These are phyloP conservation scores for Solanum pennellii DNA, from an alignment of 257 asterid genomes.

Conservation along the genomic window DNA sequence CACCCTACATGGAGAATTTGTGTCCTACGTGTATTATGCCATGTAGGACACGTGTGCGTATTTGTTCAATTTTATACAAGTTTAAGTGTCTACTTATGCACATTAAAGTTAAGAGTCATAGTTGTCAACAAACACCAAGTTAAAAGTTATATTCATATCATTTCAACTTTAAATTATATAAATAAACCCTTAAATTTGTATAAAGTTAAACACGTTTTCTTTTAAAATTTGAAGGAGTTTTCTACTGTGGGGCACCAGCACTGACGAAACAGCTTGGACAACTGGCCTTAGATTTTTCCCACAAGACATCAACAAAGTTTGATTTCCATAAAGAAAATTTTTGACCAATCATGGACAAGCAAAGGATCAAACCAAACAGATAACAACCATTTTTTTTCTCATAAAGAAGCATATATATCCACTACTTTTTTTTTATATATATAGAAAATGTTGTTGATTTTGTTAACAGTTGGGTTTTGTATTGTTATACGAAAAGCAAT, in stretches of 20 bases:
- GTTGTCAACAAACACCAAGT: no score
- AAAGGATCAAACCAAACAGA: neutral
- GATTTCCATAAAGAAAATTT: constrained; percentile 65
- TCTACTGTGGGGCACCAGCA: constrained; percentile 61
- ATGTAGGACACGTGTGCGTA: neutral
- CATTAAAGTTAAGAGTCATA: no score
- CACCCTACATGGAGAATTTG: no score
- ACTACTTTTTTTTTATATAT: neutral
- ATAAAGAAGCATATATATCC: neutral
- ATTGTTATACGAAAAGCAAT: neutral
- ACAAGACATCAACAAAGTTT: constrained; percentile 46
- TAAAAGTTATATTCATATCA: no score
- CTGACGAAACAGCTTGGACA: constrained; percentile 44
- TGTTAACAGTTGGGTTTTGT: neutral
- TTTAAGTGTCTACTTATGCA: no score
- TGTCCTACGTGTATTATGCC: neutral
- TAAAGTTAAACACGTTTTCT: rapidly evolving
- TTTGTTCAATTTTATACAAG: no score
- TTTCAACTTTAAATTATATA: no score
- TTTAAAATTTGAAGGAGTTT: constrained; percentile 40
- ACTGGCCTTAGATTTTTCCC: constrained; percentile 53
- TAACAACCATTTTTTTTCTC: neutral
- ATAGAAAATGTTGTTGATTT: neutral
- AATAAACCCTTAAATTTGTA: no score
- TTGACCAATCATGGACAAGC: neutral